Evolutionary conservation across 2,329 filamentous ascomycete genomes (phyloP), one percentile per base, ranked within the genome.

Genomic region (Penicillium italicum): DNA sequence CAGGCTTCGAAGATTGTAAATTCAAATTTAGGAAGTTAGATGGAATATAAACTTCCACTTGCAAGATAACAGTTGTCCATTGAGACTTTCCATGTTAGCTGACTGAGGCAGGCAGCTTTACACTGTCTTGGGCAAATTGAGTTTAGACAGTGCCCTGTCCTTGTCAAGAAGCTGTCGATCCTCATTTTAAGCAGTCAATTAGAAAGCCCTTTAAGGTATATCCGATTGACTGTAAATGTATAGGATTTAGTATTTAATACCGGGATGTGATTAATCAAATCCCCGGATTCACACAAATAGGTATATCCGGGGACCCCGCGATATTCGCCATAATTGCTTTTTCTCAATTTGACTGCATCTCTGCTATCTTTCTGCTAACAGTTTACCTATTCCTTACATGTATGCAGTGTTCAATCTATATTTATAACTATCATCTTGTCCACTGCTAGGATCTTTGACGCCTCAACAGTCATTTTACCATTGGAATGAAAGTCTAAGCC

Each of bases 291-390:
- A 16, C 18, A 40, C 42, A 40, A 40, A 24, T 49, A 34, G 36
- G 24, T 42, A 43, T 53, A 18, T 53, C 26, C 18, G 42, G 43
- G 31, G 38, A 48, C 52, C 52, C 52, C 52, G 28, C 46, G 40
- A 55, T 55, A 33, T 50, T 31, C 9, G 18, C 16, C n/a, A 43
- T 40, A 41, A 22, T 31, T 34, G 50, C 31, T 50, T 43, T 34
- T 49, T 43, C 6, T 5, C 3, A 8, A 16, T 20, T 40, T 24
- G 10, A 28, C 18, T 43, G 26, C 16, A 34, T 36, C 26, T 28
- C 26, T 28, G 26, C 6, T 9, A 28, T 28, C 26, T 28, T 6
- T 5, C 8, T 28, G 8, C 26, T 28, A 6, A 28, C 2, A 6
- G 26, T 28, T 5, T 6, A 28, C 26, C 5, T 9, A 28, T 8